Percentiles rank a stretch among this genome's conserved stretches.
Evolutionary conservation across 2,329 filamentous ascomycete species (phyloP).

Genomic region (Cladosporium sp.): DNA sequence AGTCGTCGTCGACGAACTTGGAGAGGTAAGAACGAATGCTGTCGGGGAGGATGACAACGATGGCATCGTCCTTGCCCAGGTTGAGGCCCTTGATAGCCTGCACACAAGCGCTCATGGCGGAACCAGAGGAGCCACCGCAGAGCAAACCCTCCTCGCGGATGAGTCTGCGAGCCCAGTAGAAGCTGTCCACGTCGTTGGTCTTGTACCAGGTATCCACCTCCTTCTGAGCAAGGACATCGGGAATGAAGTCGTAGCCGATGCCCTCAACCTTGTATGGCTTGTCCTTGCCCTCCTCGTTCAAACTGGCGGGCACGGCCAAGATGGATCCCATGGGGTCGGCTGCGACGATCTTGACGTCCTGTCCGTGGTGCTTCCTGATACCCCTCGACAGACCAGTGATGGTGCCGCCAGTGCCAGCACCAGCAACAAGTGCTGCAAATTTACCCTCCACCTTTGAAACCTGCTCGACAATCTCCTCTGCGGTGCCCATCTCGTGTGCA

Average conservation of each 20-base stretch:
- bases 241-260: conserved; percentile 97
- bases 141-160: conserved; percentile 93
- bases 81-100: conserved; percentile 70
- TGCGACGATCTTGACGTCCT: conserved; percentile 79
- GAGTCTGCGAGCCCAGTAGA: conserved; percentile 79
- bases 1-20: conserved; percentile 99
- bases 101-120: conserved; percentile 77
- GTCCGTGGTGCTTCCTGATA: conserved; percentile 74
- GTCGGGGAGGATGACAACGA: conserved; percentile 89
- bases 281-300: conserved; percentile 78
- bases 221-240: conserved; percentile 79
- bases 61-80: conserved; percentile 76
- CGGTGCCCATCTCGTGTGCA: conserved; percentile 90
- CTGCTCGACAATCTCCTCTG: conserved; percentile 93
- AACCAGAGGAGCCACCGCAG: conserved; percentile 89
- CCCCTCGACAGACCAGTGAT: conserved; percentile 85
- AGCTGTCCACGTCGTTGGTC: conserved; percentile 88
- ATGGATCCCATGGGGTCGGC: conserved; percentile 92
- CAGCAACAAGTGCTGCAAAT: conserved; percentile 78
- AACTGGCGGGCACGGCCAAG: conserved; percentile 69
- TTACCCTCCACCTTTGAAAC: conserved; percentile 60
- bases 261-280: conserved; percentile 96
- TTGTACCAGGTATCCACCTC: conserved; percentile 95
- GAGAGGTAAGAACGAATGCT: conserved; percentile 96
- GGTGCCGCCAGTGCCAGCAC: conserved; percentile 91